Evolutionary conservation across 768 basidiomycete species (phyloP).

Genomic region (Russula compacta): DNA sequence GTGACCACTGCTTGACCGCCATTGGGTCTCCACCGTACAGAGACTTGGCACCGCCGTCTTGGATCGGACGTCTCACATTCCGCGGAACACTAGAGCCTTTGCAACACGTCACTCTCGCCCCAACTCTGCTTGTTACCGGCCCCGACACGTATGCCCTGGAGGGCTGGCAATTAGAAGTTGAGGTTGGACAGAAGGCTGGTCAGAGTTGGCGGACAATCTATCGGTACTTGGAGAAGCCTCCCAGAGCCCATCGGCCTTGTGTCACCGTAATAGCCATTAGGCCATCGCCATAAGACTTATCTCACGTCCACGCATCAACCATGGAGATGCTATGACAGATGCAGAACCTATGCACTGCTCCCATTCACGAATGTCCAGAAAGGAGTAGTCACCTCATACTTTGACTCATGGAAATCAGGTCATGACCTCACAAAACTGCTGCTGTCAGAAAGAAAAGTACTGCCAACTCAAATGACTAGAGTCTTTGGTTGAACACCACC

Average conservation of each 20-base stretch:
- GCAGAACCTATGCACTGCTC: not conserved
- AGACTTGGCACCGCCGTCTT: conserved; percentile 42
- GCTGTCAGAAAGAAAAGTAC: not conserved
- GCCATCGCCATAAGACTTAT: not conserved
- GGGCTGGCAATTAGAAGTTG: conserved; percentile 61
- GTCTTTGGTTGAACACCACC: not conserved
- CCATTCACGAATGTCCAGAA: not conserved
- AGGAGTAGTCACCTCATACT: not conserved
- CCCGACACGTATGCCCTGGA: conserved; percentile 59
- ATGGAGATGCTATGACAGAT: not conserved
- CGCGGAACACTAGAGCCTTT: conserved; percentile 49
- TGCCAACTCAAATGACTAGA: not conserved
- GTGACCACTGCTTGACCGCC: not conserved
- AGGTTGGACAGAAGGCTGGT: conserved; percentile 38
- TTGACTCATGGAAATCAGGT: not conserved
- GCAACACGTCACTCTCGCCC: conserved; percentile 34
- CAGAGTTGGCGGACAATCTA: conserved; percentile 30
- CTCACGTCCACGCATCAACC: not conserved
- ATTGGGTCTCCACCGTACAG: conserved; percentile 23
- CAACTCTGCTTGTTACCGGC: conserved; percentile 49
- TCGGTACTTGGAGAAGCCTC: conserved; percentile 34
- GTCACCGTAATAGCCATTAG: conserved; percentile 28
- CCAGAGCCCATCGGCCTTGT: conserved; percentile 24
- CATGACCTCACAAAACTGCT: not conserved
- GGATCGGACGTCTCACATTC: conserved; percentile 58